phyloP scores from a whole-genome alignment of 192 early-diverging fungal genomes.

The Phycomyces blakesleeanus region DNA sequence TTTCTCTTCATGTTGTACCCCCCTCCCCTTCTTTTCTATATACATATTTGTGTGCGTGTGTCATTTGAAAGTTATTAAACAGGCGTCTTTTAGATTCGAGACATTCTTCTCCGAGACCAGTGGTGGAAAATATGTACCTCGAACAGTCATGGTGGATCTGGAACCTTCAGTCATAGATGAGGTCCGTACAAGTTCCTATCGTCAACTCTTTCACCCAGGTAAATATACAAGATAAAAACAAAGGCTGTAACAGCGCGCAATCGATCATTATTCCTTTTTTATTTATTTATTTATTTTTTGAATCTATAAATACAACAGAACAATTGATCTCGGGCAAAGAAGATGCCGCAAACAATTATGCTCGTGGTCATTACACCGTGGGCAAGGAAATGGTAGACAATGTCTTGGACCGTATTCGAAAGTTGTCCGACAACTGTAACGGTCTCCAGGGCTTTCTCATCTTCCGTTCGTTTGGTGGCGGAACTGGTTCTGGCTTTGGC shows the following conservation, averaged over 20 bases:
- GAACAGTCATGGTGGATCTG: slow-evolving; percentile 97
- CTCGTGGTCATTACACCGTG: slow-evolving; percentile 99
- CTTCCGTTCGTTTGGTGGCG: slow-evolving; percentile 99
- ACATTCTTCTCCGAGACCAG: slow-evolving; percentile 99
- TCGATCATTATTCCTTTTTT: neutral
- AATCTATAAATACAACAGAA: slow-evolving; percentile 70
- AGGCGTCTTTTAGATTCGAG: slow-evolving; percentile 69
- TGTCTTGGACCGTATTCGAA: slow-evolving; percentile 95
- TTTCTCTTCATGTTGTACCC: neutral
- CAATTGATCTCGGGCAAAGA: slow-evolving; percentile 99
- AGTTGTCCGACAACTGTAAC: slow-evolving; percentile 96
- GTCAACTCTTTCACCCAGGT: slow-evolving; percentile 65
- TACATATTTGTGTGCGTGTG: slow-evolving; percentile 28
- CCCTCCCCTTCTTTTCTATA: slow-evolving; percentile 47
- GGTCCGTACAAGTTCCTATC: slow-evolving; percentile 98
- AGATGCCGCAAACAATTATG: slow-evolving; percentile 99
- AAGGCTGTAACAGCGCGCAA: neutral
- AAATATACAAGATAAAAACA: neutral
- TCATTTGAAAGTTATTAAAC: too few relatives aligned
- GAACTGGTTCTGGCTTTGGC: slow-evolving; percentile 98
- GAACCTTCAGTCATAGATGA: slow-evolving; percentile 97
- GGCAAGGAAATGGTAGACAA: slow-evolving; percentile 98
- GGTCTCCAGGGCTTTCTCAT: slow-evolving; percentile 99
- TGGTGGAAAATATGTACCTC: slow-evolving; percentile 98
- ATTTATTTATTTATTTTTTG: slow-evolving; percentile 7